phyloP scores from a whole-genome alignment of 2,329 filamentous ascomycete genomes.

The Ilyonectria sp. region DNA sequence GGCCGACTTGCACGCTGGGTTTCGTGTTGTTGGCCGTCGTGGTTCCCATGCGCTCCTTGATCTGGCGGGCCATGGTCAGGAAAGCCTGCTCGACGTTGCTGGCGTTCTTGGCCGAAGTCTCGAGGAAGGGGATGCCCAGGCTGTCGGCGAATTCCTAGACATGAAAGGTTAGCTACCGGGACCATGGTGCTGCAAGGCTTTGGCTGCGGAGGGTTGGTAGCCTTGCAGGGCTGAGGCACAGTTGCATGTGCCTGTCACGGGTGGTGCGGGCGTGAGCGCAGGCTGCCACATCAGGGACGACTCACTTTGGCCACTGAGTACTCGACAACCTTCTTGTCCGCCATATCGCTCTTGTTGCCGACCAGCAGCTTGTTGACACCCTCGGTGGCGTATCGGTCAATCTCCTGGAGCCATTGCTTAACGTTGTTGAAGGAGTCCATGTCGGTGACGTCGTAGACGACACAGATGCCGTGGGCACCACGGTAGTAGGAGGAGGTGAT shows the following conservation, averaged over 20 bases:
- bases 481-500: conserved; percentile 99
- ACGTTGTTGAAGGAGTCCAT: conserved; percentile 99
- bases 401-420: conserved; percentile 99
- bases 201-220: conserved; percentile 29
- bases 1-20: conserved; percentile 95
- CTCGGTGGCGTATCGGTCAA: conserved; percentile 98
- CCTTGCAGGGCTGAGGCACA: conserved; percentile 27
- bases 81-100: conserved; percentile 99
- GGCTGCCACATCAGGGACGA: conserved; percentile 22
- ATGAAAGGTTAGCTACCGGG: conserved; percentile 38
- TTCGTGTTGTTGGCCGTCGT: conserved; percentile 97
- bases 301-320: conserved; percentile 99
- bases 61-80: conserved; percentile 99
- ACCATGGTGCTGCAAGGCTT: not conserved
- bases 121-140: conserved; percentile 98
- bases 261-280: not conserved
- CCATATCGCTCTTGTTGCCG: conserved; percentile 99
- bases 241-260: conserved; percentile 42
- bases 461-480: conserved; percentile 98
- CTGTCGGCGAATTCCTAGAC: conserved; percentile 96
- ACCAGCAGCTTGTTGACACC: conserved; percentile 99
- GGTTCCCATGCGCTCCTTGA: conserved; percentile 99
- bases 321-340: conserved; percentile 99
- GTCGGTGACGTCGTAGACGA: conserved; percentile 99
- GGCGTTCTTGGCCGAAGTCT: conserved; percentile 99